Conservation (phyloP, 345 rosid genomes). For the Linum tenue region DNA sequence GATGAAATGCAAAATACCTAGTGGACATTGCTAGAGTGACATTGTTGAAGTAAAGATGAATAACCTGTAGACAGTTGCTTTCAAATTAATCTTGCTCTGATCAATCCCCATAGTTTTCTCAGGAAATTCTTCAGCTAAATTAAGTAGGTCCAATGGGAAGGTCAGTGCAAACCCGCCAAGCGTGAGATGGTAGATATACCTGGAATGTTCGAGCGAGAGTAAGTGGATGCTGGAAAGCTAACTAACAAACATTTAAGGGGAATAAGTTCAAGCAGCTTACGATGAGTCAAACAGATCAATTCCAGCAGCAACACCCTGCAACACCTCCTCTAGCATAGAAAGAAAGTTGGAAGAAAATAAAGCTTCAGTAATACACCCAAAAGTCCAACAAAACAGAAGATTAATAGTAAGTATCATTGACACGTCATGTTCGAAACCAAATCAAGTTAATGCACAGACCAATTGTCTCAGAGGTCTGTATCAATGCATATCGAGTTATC, state of each 20-base stretch:
- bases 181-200: constrained; percentile 63
- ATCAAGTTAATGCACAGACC: neutral
- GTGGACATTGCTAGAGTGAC: too few species aligned
- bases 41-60: neutral
- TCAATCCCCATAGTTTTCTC: constrained; percentile 27
- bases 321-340: constrained; percentile 51
- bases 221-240: neutral
- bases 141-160: constrained; percentile 34
- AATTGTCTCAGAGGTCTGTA: too few species aligned
- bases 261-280: constrained; percentile 29
- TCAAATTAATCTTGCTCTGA: constrained; percentile 47
- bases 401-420: neutral
- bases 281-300: constrained; percentile 60
- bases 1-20: too few species aligned
- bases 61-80: constrained; percentile 55
- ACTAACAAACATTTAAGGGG: neutral
- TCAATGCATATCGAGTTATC: too few species aligned
- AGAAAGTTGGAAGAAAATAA: neutral
- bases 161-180: constrained; percentile 61
- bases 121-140: constrained; percentile 10
- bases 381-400: neutral
- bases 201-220: constrained; percentile 11
- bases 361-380: neutral
- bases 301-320: constrained; percentile 73
- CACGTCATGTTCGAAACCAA: neutral